Evolutionary conservation across 2,329 filamentous ascomycete genomes (phyloP).

Genomic region (Fusarium sp.): DNA sequence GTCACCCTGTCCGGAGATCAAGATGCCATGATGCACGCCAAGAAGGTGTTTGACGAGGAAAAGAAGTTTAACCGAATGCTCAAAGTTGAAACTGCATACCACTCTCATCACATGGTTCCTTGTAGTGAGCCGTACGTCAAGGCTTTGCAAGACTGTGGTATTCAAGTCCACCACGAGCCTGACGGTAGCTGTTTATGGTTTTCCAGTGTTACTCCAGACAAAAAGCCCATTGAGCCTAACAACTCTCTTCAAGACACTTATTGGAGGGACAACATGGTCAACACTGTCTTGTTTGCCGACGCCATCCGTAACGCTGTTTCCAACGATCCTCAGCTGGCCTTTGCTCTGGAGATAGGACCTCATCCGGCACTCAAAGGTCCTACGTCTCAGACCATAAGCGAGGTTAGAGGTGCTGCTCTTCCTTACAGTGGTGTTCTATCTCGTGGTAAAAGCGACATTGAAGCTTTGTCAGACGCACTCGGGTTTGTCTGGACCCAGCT

Average conservation of each 20-base stretch:
- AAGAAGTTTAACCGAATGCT: neutral
- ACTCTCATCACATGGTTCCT: neutral
- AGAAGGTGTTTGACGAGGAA: conserved; percentile 1
- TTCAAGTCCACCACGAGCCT: neutral
- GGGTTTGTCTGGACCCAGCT: neutral
- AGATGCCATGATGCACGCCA: conserved; percentile 54
- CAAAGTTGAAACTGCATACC: conserved; percentile 36
- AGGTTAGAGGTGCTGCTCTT: neutral
- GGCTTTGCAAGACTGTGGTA: neutral
- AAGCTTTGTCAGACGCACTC: neutral
- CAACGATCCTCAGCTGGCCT: neutral
- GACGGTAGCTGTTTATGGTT: neutral
- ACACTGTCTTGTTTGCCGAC: neutral
- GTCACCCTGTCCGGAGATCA: conserved; percentile 5
- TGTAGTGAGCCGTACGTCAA: neutral
- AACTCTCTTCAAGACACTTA: neutral
- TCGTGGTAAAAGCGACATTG: neutral
- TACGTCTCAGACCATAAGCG: neutral
- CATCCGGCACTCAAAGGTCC: conserved; percentile 1
- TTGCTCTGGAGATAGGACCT: neutral
- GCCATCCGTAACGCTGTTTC: neutral
- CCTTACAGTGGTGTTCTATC: neutral
- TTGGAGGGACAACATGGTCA: neutral
- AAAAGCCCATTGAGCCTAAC: neutral
- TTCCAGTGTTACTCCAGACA: neutral